These are phyloP conservation scores for Isoetes engelmannii DNA, from an alignment of 83 land plant species.

Conservation along the genomic window DNA sequence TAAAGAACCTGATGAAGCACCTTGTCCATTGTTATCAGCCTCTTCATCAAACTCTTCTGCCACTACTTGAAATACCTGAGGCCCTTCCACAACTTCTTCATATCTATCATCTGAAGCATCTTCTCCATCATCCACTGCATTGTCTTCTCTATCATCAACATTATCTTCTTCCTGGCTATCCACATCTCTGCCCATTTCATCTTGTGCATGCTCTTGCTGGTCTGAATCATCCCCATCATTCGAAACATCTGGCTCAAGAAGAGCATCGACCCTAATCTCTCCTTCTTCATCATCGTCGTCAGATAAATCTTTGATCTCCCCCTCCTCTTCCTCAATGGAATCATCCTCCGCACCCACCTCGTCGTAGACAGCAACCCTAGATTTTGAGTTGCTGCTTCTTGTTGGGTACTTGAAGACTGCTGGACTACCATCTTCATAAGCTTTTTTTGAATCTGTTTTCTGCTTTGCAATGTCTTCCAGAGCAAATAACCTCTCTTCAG, in stretches of 20 bases:
- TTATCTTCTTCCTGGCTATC: constrained; percentile 8
- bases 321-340: constrained; percentile 77
- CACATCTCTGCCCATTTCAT: constrained; percentile 18
- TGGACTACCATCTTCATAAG: constrained; percentile 12
- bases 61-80: background rate
- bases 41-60: background rate
- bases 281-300: constrained; percentile 66
- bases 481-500: constrained; percentile 41
- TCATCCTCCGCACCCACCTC: constrained; percentile 34
- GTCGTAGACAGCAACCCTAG: background rate
- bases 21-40: too few relatives aligned
- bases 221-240: constrained; percentile 25
- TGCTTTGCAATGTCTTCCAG: constrained; percentile 11
- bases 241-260: constrained; percentile 56
- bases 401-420: background rate
- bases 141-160: constrained; percentile 20
- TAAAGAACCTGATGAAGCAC: too few relatives aligned
- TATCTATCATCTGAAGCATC: background rate
- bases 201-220: constrained; percentile 23
- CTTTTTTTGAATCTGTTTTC: constrained; percentile 38
- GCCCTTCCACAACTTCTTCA: constrained; percentile 14
- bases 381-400: background rate
- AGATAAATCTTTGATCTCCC: constrained; percentile 49
- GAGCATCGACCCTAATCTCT: constrained; percentile 35
- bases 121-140: constrained; percentile 22